Evolutionary conservation across 2,329 filamentous ascomycete species (phyloP).

Genomic region (Claviceps sp.): DNA sequence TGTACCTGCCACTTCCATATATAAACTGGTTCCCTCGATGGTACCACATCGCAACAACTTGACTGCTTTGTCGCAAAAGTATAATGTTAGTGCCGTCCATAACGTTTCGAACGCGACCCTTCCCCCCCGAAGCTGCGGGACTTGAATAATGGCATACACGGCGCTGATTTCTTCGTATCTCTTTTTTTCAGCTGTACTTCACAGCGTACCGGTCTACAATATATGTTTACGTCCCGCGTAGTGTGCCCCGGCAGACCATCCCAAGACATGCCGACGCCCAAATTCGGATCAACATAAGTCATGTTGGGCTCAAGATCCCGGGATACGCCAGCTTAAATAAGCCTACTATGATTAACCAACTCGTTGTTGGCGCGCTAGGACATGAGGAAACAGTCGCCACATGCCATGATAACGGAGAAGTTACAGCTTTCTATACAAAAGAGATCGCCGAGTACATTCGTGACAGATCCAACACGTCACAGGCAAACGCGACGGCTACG

Average conservation of each 20-base stretch:
- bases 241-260: slow-evolving; percentile 33
- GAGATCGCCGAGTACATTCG: slow-evolving; percentile 33
- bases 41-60: slow-evolving; percentile 38
- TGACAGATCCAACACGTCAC: slow-evolving; percentile 1
- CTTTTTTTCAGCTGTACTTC: slow-evolving; percentile 40
- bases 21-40: slow-evolving; percentile 18
- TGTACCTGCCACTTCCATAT: slow-evolving; percentile 13
- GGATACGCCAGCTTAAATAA: slow-evolving; percentile 38
- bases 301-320: slow-evolving; percentile 25
- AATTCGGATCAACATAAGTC: slow-evolving; percentile 31
- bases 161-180: slow-evolving; percentile 1
- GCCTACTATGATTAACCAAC: slow-evolving; percentile 54
- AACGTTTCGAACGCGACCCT: no score
- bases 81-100: slow-evolving; percentile 29
- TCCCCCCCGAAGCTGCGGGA: not conserved
- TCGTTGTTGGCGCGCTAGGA: slow-evolving; percentile 57
- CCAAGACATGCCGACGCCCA: slow-evolving; percentile 35
- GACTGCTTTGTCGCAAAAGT: slow-evolving; percentile 42
- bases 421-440: slow-evolving; percentile 54
- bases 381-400: slow-evolving; percentile 54
- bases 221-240: slow-evolving; percentile 40
- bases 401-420: slow-evolving; percentile 62
- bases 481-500: not conserved
- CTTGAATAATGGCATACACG: not conserved
- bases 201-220: slow-evolving; percentile 43